Conservation (phyloP, 1,139 yeast genomes). For the Arxiozyma telluris region DNA sequence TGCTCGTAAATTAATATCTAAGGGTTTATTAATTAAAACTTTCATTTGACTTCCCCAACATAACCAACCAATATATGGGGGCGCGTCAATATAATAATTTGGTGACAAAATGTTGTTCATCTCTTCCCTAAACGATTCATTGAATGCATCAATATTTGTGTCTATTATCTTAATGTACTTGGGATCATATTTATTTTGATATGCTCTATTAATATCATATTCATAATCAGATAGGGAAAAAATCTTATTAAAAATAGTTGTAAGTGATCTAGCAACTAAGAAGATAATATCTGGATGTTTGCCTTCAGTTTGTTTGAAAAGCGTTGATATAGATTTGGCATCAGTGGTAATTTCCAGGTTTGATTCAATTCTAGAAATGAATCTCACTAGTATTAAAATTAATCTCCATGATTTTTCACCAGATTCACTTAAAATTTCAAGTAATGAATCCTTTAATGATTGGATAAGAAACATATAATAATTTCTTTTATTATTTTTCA, state of each 20-base stretch:
- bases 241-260: constrained; percentile 47
- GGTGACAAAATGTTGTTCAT: constrained; percentile 44
- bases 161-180: constrained; percentile 37
- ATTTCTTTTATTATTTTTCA: constrained; percentile 50
- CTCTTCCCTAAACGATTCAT: constrained; percentile 42
- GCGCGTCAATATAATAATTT: constrained; percentile 48
- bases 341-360: constrained; percentile 45
- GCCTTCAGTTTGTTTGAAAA: constrained; percentile 48
- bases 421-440: constrained; percentile 27
- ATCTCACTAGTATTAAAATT: constrained; percentile 44
- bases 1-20: constrained; percentile 33
- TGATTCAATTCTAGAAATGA: constrained; percentile 48
- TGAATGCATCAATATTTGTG: constrained; percentile 36
- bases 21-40: constrained; percentile 31
- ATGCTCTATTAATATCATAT: constrained; percentile 43
- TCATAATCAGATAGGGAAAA: constrained; percentile 45
- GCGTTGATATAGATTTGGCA: constrained; percentile 37
- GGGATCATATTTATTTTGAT: constrained; percentile 37
- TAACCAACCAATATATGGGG: constrained; percentile 58
- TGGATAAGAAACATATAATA: constrained; percentile 36
- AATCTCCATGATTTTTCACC: constrained; percentile 63
- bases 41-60: constrained; percentile 61
- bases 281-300: constrained; percentile 69
- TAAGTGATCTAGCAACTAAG: constrained; percentile 54
- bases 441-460: constrained; percentile 38